Evolutionary conservation across 2,329 filamentous ascomycete species (phyloP).

Genomic region (Didymella pomorum): DNA sequence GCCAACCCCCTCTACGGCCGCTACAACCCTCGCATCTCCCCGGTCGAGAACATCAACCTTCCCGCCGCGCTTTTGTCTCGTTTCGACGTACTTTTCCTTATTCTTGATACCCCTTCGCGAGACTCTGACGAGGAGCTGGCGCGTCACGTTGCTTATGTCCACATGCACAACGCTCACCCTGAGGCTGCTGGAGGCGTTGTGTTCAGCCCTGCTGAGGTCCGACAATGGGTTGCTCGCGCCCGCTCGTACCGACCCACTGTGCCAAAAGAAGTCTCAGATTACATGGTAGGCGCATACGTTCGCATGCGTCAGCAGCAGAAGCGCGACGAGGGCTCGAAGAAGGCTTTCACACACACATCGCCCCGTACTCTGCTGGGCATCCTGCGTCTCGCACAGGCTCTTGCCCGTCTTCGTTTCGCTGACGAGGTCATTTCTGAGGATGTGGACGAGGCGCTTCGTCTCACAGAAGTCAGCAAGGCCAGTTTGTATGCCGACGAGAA

Average conservation of each 20-base stretch:
- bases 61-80: conserved; percentile 95
- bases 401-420: conserved; percentile 90
- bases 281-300: conserved; percentile 97
- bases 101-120: conserved; percentile 90
- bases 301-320: conserved; percentile 92
- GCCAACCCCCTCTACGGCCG: conserved; percentile 97
- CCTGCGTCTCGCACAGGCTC: conserved; percentile 89
- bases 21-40: conserved; percentile 96
- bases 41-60: conserved; percentile 98
- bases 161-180: conserved; percentile 95
- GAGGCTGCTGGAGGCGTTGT: conserved; percentile 73
- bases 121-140: conserved; percentile 93
- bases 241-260: conserved; percentile 88
- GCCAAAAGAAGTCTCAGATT: conserved; percentile 86
- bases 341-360: conserved; percentile 93
- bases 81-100: conserved; percentile 96
- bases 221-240: conserved; percentile 93
- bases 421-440: conserved; percentile 87
- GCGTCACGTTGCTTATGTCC: conserved; percentile 93
- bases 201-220: conserved; percentile 91
- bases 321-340: conserved; percentile 87
- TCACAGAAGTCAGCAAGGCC: conserved; percentile 93
- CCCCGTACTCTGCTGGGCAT: conserved; percentile 93
- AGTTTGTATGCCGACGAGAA: conserved; percentile 77
- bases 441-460: conserved; percentile 90